Conservation (phyloP, 164 flowering plant genomes). For the Stephania cephalantha region DNA sequence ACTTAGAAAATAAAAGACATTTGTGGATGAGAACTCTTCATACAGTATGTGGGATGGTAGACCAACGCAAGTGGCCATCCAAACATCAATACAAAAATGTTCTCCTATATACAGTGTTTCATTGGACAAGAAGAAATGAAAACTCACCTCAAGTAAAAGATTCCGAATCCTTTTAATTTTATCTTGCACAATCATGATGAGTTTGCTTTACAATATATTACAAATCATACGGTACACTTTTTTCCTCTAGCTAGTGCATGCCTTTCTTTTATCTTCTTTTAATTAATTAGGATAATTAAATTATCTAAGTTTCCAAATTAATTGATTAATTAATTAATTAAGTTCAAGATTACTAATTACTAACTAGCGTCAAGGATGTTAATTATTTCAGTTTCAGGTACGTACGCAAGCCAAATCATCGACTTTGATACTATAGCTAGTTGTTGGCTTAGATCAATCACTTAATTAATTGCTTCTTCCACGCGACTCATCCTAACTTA, state of each 20-base stretch:
- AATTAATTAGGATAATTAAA: neutral
- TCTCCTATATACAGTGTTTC: neutral
- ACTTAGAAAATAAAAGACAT: neutral
- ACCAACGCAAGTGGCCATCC: neutral
- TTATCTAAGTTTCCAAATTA: too few relatives aligned
- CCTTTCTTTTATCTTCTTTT: constrained; percentile 1
- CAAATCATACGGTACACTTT: neutral
- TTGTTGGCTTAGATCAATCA: too few relatives aligned
- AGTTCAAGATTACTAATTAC: too few relatives aligned
- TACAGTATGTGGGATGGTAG: neutral
- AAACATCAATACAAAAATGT: neutral
- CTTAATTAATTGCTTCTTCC: too few relatives aligned
- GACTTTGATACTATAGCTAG: too few relatives aligned
- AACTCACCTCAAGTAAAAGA: neutral
- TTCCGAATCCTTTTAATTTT: neutral
- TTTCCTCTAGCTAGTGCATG: neutral
- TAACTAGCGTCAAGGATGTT: too few relatives aligned
- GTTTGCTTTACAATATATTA: neutral
- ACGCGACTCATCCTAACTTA: too few relatives aligned
- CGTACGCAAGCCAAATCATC: too few relatives aligned
- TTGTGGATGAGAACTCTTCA: neutral
- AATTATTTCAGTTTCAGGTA: too few relatives aligned
- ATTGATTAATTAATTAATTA: too few relatives aligned
- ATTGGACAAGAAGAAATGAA: neutral
- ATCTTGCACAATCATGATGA: constrained; percentile 5